Base-by-base conservation (phyloP, 805 yeast genomes). In the Saccharomycopsis sp. region DNA sequence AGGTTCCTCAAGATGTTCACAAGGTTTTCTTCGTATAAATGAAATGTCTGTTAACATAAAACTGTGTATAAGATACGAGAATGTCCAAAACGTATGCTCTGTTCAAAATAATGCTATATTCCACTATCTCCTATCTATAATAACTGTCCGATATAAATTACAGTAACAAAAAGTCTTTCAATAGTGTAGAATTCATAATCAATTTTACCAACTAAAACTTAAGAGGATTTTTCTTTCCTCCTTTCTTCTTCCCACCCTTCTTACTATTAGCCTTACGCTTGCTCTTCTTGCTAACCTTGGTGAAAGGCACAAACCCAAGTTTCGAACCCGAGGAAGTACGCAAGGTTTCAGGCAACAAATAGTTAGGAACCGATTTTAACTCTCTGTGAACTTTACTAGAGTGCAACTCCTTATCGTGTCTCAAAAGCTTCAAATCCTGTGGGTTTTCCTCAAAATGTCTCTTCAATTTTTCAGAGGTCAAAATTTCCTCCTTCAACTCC, bases 381-480 rank as follows among this genome's bases (percentile, higher is more conserved):
- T 94, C 97, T 34, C 81, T 74, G 70, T 91, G 97, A 3, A 84
- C 80, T 70, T 96, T 82, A 1, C 91, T 76, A 8, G 92, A 84
- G 67, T 91, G 96, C 58, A 89, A 70, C 63, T 88, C 96, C 66
- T 85, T 88, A 69, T 94, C 99, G 68, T 94, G 99, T 68, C 97
- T 86, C 68, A 94, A 80, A 55, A 87, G 83, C 20, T 83, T 83
- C 66, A 94, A 79, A 72, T 94, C 99, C 68, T 89, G 95, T 5
- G 99, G 99, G 68, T 94, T 94, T 68, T 94, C 98, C 71, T 92
- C 97, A 69, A 94, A 94, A 73, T 90, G 96, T 68, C 97, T 81
- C 72, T 91, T 90, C 69, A 94, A 79, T 68, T 89, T 91, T 58
- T 90, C 97, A 64, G 95, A 88, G 50, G 92, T 82, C 62, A 94